A percentile compares a stretch with the other conserved stretches of the same genome.
These are phyloP conservation scores for Takashimella koratensis DNA, from an alignment of 1,284 basidiomycete species.

Conservation along the genomic window DNA sequence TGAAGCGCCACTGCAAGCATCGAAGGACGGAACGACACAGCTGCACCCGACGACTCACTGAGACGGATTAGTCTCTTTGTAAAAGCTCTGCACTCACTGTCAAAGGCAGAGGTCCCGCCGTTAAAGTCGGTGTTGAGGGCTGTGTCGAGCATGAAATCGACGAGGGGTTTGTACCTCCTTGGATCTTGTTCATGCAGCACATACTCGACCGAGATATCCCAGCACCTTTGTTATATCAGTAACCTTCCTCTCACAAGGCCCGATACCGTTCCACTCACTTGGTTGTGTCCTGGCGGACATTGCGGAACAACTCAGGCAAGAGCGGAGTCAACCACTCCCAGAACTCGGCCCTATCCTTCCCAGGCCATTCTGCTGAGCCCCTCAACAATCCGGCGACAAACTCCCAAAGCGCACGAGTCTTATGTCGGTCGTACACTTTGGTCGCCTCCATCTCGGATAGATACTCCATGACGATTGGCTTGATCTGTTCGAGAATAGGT, in stretches of 20 bases:
- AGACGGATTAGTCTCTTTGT: slow-evolving; percentile 6
- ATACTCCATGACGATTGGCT: slow-evolving; percentile 38
- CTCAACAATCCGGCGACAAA: slow-evolving; percentile 68
- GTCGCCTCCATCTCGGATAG: slow-evolving; percentile 41
- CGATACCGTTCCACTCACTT: slow-evolving; percentile 50
- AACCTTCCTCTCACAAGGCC: slow-evolving; percentile 11
- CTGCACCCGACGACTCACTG: slow-evolving; percentile 37
- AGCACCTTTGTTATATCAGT: slow-evolving; percentile 37
- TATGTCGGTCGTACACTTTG: slow-evolving; percentile 68
- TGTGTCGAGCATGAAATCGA: slow-evolving; percentile 67
- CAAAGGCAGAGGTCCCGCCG: slow-evolving; percentile 64
- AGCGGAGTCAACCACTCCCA: slow-evolving; percentile 79
- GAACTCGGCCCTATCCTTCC: slow-evolving; percentile 57
- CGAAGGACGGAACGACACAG: slow-evolving; percentile 57
- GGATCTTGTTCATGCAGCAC: slow-evolving; percentile 76
- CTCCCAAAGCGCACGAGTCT: slow-evolving; percentile 87
- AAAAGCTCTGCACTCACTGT: slow-evolving; percentile 60
- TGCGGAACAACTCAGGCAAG: slow-evolving; percentile 66
- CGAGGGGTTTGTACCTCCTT: slow-evolving; percentile 69
- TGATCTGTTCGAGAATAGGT: slow-evolving; percentile 31
- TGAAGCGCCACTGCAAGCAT: slow-evolving; percentile 73
- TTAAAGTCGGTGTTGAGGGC: slow-evolving; percentile 75
- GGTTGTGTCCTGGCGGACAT: slow-evolving; percentile 79
- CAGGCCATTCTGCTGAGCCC: slow-evolving; percentile 90
- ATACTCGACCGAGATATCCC: slow-evolving; percentile 54